Percentiles rank a stretch among this genome's conserved stretches.
Conservation (phyloP, 2,329 filamentous ascomycete genomes). For the Neonectria magnoliae region DNA sequence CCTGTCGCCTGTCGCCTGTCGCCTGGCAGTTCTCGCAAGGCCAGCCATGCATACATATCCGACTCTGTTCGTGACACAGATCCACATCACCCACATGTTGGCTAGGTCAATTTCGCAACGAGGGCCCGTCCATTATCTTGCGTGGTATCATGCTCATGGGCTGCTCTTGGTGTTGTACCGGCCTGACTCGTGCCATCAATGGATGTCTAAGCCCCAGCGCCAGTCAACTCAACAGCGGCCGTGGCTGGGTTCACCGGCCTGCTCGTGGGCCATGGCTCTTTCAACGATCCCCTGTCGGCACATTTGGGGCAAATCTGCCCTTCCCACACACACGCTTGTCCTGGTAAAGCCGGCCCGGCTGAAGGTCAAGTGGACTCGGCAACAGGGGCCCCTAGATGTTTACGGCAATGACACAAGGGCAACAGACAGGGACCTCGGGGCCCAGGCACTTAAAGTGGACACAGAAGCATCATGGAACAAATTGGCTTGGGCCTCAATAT, state of each 20-base stretch:
- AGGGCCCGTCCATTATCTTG: constrained; percentile 11
- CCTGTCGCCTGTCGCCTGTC: background rate
- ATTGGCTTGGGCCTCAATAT: constrained; percentile 23
- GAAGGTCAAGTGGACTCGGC: constrained; percentile 20
- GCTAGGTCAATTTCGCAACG: constrained; percentile 14
- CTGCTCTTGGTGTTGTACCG: constrained; percentile 4
- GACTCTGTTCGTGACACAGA: constrained; percentile 17
- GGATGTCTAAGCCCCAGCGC: background rate
- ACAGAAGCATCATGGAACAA: constrained; percentile 34
- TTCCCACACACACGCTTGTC: background rate
- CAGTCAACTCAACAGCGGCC: background rate
- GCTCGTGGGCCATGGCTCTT: background rate
- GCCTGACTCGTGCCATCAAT: constrained; percentile 30
- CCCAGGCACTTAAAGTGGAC: constrained; percentile 22
- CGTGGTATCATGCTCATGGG: constrained; percentile 9
- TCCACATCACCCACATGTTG: constrained; percentile 28
- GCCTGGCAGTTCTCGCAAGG: background rate
- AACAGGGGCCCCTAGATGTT: background rate
- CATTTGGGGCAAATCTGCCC: background rate
- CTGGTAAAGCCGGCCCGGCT: constrained; percentile 17
- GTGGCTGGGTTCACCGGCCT: background rate
- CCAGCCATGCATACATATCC: constrained; percentile 11
- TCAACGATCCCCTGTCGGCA: background rate
- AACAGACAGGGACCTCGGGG: background rate
- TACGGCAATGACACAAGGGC: constrained; percentile 11